Evolutionary conservation across 176 grass and related monocot genomes (phyloP), one percentile per base, ranked within the genome.

Genomic region (Typha latifolia): DNA sequence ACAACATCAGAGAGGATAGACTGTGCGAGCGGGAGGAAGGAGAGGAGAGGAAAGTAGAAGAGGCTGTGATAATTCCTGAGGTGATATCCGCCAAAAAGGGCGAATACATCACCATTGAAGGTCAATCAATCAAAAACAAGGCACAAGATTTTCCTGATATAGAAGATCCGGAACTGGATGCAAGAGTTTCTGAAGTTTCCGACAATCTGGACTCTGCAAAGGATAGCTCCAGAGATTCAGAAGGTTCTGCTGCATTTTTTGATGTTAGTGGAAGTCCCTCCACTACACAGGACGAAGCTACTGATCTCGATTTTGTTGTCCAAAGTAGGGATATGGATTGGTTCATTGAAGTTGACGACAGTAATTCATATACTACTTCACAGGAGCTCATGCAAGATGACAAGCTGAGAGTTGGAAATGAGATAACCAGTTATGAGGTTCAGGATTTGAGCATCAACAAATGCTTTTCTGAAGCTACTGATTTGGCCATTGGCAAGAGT

Each of bases 331-430:
- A 59, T 59, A 16, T 59, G 16, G 20, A 59, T 59, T 21, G 18
- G 18, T 22, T 8, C 11, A 59, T 19, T 59, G 53, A 82, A 5
- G 27, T 32, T 12, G 47, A 72, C 16, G 23, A 49, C 26, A 61
- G 49, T 61, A 26, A 34, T 47, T 74, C 21, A 12, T 61, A 22
- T 49, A 34, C 22, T 49, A 47, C 51, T 19, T 67, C 20, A 31
- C 51, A 53, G 5, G 51, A 80, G 63, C 15, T 32, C 63, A 22
- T 79, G 48, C 68, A 59, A 69, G 77, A 66, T 51, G 69, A 65
- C 29, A 26, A 4, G 22, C 68, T 24, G 49, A 16, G 4, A 9
- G 62, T 57, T 29, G 48, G 20, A 19, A 21, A 22, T 9, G 53
- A 59, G 53, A 59, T 19, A 51, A 32, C 20, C 3, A 69, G 21